phyloP scores from a whole-genome alignment of 2,329 filamentous ascomycete genomes.

The Phyllosticta citribraziliensis region DNA sequence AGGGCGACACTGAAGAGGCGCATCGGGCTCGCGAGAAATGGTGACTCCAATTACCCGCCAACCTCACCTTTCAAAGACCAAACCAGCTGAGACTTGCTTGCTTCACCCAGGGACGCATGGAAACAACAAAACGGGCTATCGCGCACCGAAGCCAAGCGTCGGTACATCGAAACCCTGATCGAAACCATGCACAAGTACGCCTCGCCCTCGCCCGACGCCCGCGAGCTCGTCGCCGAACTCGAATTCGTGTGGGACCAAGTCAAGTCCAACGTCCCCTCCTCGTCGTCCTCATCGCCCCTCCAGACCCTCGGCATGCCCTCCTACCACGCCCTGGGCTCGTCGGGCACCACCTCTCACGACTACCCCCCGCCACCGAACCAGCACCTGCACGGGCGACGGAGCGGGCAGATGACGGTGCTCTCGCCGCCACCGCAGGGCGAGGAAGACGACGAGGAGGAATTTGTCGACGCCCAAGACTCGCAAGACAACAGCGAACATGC shows the following conservation, averaged over 20 bases:
- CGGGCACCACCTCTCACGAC: conserved; percentile 33
- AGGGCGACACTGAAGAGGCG: conserved; percentile 39
- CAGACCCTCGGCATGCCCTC: conserved; percentile 27
- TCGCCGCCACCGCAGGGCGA: conserved; percentile 16
- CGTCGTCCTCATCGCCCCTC: conserved; percentile 37
- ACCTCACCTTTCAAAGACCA: conserved; percentile 11
- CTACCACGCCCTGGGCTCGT: conserved; percentile 35
- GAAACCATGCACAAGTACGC: conserved; percentile 96
- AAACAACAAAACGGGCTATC: conserved; percentile 73
- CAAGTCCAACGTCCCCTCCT: conserved; percentile 66
- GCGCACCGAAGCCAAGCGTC: conserved; percentile 54
- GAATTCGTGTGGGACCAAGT: conserved; percentile 99
- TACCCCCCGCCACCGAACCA: conserved; percentile 16
- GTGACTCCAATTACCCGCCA: conserved; percentile 27
- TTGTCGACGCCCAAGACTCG: conserved; percentile 39
- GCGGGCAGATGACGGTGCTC: not conserved
- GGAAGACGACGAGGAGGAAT: conserved; percentile 31
- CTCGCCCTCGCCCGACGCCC: conserved; percentile 70
- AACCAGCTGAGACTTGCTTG: conserved; percentile 7
- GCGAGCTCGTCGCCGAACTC: conserved; percentile 83
- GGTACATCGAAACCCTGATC: conserved; percentile 61
- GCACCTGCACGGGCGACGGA: conserved; percentile 3
- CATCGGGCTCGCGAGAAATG: conserved; percentile 58
- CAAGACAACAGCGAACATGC: conserved; percentile 30
- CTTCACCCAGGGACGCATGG: conserved; percentile 69